Evolutionary conservation across 345 rosid genomes (phyloP), one percentile per base, ranked within the genome.

Genomic region (Arabis alpina): DNA sequence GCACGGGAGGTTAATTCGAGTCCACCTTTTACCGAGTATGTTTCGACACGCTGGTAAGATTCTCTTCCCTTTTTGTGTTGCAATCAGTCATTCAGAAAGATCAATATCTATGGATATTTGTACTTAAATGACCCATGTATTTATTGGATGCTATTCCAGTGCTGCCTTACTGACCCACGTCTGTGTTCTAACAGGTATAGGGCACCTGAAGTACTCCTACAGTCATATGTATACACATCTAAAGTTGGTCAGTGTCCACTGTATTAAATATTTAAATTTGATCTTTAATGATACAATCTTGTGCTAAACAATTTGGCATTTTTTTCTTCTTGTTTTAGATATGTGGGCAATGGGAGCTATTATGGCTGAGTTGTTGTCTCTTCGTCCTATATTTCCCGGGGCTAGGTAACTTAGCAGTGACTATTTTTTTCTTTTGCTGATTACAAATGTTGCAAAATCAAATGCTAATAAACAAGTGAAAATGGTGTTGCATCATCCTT

Each of bases 301-400:
- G 64, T 54, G 50, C 15, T 72, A 13, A 50, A 12, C 23, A 42
- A 6, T 63, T 41, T 41, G 70, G 12, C 44, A 12, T 24, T n/a
- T 63, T 16, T 4, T 24, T 63, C 42, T 45, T 14, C 30, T 27
- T 48, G 2, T 14, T 19, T 36, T 80, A 92, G 98, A 92, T 77
- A 88, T 92, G 93, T 92, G 98, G 98, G 97, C 98, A 4, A 90
- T 92, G 98, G 98, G 98, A 66, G 98, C 98, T 41, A 92, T 92
- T 19, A 90, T 92, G 88, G 95, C 98, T 11, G 98, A 92, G 76
- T 62, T 92, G 76, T 79, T 90, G 75, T 75, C 81, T 58, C 84
- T 92, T 36, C 85, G 84, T 57, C 98, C 98, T 16, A 89, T 92
- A 52, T 90, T 90, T 55, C 98, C 98, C 2, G 98, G 98, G 37